Evolutionary conservation across 2,329 filamentous ascomycete genomes (phyloP), one percentile per base, ranked within the genome.

Genomic region (Phyllosticta citrichinensis): DNA sequence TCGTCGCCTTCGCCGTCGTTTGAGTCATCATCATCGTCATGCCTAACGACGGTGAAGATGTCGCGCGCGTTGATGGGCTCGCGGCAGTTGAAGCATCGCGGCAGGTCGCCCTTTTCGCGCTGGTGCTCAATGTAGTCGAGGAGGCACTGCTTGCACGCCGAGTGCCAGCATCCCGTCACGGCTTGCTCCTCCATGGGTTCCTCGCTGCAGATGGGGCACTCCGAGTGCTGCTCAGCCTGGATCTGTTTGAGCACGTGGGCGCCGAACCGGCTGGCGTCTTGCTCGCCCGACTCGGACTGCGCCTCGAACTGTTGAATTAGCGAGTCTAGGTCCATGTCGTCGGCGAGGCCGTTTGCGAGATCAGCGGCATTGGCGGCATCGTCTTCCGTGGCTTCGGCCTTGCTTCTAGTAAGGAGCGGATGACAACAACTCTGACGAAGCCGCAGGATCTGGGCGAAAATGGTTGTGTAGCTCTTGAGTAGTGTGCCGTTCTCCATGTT

Each of bases 91-190:
- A 96, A 96, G 74, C 94, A 99, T 10, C 87, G 84, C 1, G 94
- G 88, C 0, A 87, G 73, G 56, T 89, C 83, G 52, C 86, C 85
- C 62, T 87, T 90, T 66, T 90, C 86, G 4, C 81, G 87, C 71
- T 96, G 88, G 68, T 96, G 91, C 64, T 88, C 85, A 69, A 99
- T 95, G 67, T 91, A 96, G 66, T 91, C 86, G 1, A 95, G 77
- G n/a, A 97, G 77, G 68, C 94, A 99, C 64, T 89, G 87, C 74
- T 94, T 96, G 77, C 94, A 99, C 0, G 94, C 92, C 35, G 90
- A 96, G 73, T 99, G 94, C 91, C 94, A 99, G 75, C 94, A 99
- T 0, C 91, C 90, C 0, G 94, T 97, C 1, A 99, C 94, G 0
- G 89, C 88, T 70, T 96, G 93, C 59, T 97, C 88, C 51, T 90